Base-by-base conservation (phyloP, 768 basidiomycete genomes). In the Lentinula aciculospora region DNA sequence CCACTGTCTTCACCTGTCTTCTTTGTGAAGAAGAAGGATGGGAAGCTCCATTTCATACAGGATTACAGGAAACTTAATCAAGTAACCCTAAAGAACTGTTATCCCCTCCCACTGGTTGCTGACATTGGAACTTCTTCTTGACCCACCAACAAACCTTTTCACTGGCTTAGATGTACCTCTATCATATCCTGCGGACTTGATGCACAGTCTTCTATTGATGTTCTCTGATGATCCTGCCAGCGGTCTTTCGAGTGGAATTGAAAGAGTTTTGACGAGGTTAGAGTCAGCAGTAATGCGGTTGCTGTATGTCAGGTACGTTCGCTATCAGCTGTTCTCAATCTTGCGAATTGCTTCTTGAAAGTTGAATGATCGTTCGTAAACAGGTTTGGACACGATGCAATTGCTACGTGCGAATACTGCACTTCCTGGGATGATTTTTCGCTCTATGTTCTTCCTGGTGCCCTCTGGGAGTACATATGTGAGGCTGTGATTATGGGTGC, bases 391-490 rank as follows among this genome's bases (percentile, higher is more conserved):
- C 89, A 91, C 68, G 68, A 76, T 27, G 80, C 81, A 4, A 68
- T 91, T 15, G 73, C 82, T 45, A 77, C 76, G 7, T 91, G 89
- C 69, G 75, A 76, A n/a, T 82, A 85, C 65, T 91, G 89, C 68
- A 76, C 75, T 21, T 80, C 83, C 13, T 75, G 75, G 51, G 67
- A 77, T 27, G 88, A 90, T 58, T 89, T 80, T 65, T 77, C 77
- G 8, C 67, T 87, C 12, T 85, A 80, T 65, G 76, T 81, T 6
- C 65, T 87, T 25, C 81, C 86, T 1, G 69, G 72, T 6, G 73
- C 81, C 19, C 66, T 85, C 21, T 72, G 86, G 9, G 76, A 81
- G 34, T 90, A 89, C 62, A 69, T 88, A 58, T 78, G 79, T 21
- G 81, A 83, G 56, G 76, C 78, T 15, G 74, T 76, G 1, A 69